Conservation (phyloP, 2,329 filamentous ascomycete genomes). For the Aspergillus sp. region DNA sequence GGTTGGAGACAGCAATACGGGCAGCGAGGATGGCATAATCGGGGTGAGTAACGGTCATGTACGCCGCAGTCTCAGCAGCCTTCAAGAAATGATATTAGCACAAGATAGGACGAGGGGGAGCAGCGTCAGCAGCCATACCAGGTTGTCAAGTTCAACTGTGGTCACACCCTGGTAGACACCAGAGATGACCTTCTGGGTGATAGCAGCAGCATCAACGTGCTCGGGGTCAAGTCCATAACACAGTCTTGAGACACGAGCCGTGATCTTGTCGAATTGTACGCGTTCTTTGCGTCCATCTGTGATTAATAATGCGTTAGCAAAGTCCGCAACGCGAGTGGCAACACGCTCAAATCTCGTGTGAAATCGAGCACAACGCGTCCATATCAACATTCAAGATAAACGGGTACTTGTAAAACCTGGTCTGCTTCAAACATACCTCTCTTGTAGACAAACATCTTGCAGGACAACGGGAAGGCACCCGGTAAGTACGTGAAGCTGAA, state of each 20-base stretch:
- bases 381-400: neutral
- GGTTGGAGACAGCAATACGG: conserved; percentile 97
- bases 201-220: conserved; percentile 95
- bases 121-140: conserved; percentile 60
- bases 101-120: neutral
- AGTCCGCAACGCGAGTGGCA: conserved; percentile 17
- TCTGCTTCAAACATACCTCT: conserved; percentile 50
- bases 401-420: neutral
- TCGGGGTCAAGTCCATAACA: conserved; percentile 96
- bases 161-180: conserved; percentile 98
- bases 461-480: conserved; percentile 9
- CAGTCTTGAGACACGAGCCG: conserved; percentile 91
- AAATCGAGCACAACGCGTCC: neutral
- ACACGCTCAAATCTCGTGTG: neutral
- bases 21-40: conserved; percentile 98
- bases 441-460: conserved; percentile 63
- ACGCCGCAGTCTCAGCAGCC: conserved; percentile 97
- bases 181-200: conserved; percentile 99
- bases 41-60: conserved; percentile 99
- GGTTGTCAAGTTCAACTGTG: conserved; percentile 91
- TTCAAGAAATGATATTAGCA: conserved; percentile 43
- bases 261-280: conserved; percentile 99
- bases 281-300: conserved; percentile 98
- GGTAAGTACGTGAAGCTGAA: conserved; percentile 14
- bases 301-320: conserved; percentile 21